Conservation (phyloP, 768 basidiomycete genomes). For the Mrakia blollopis region DNA sequence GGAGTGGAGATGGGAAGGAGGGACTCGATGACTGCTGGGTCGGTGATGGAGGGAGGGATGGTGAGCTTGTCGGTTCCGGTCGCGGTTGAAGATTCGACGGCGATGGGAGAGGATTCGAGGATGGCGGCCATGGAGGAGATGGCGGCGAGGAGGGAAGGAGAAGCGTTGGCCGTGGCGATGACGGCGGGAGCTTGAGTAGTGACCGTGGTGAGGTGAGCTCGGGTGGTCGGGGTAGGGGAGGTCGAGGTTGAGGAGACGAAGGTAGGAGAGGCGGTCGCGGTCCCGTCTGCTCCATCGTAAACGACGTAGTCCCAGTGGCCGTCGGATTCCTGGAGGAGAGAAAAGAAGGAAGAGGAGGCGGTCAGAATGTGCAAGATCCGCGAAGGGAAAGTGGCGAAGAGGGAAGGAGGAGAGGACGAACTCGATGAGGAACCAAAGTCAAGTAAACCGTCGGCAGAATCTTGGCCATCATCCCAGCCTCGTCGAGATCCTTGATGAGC, state of each 20-base stretch:
- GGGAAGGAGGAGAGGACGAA: neutral
- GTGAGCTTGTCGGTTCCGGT: neutral
- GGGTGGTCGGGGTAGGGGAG: neutral
- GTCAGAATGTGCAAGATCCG: neutral
- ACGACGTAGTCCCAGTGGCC: constrained; percentile 20
- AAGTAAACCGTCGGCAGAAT: constrained; percentile 12
- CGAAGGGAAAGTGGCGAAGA: neutral
- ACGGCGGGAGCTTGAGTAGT: neutral
- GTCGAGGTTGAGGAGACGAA: neutral
- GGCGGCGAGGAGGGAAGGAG: neutral
- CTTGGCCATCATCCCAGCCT: constrained; percentile 7
- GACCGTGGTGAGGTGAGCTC: neutral
- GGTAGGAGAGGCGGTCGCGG: constrained; percentile 9
- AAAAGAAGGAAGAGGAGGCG: neutral
- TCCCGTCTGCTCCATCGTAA: neutral
- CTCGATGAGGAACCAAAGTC: neutral
- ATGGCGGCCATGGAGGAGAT: neutral
- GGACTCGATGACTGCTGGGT: neutral
- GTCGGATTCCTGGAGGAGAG: neutral
- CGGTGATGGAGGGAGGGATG: neutral
- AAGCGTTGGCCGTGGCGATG: neutral
- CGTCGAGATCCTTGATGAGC: constrained; percentile 10
- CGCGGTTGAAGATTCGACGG: neutral
- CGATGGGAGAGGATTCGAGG: neutral
- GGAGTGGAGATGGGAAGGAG: constrained; percentile 16